phyloP scores from a whole-genome alignment of 495 filamentous ascomycete genomes.

The Thozetella sp. region DNA sequence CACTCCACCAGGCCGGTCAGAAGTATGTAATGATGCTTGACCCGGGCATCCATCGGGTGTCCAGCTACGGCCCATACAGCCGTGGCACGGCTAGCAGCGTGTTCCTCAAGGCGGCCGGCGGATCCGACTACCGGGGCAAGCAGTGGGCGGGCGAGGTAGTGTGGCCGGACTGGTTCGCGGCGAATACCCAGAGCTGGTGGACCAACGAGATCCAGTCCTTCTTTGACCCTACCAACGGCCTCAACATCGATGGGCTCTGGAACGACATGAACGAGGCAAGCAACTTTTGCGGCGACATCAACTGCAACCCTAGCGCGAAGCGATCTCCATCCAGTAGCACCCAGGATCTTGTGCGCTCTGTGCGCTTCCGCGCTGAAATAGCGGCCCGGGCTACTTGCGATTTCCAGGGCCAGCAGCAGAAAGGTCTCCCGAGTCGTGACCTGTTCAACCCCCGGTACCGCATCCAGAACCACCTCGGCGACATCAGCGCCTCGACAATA shows the following conservation, averaged over 20 bases:
- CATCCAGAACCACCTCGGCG: constrained; percentile 70
- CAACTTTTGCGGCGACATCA: constrained; percentile 23
- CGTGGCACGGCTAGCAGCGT: constrained; percentile 60
- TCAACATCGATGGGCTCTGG: constrained; percentile 90
- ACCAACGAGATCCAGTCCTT: constrained; percentile 69
- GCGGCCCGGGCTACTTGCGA: too few relatives aligned
- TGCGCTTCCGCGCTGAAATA: too few relatives aligned
- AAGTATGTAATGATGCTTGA: constrained; percentile 89
- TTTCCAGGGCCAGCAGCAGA: too few relatives aligned
- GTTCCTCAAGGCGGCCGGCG: constrained; percentile 67
- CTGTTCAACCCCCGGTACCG: constrained; percentile 71
- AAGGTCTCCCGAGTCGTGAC: constrained; percentile 63
- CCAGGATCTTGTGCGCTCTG: too few relatives aligned
- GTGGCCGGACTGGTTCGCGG: constrained; percentile 85
- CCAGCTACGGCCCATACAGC: constrained; percentile 64
- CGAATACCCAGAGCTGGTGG: constrained; percentile 71
- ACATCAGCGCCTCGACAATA: constrained; percentile 70
- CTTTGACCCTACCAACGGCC: constrained; percentile 64
- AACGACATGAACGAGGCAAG: constrained; percentile 72
- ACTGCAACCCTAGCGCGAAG: neutral
- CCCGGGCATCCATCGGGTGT: constrained; percentile 68
- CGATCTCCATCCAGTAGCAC: too few relatives aligned
- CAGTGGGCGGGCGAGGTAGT: constrained; percentile 86
- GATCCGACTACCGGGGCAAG: constrained; percentile 69
- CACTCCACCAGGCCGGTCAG: constrained; percentile 73